Evolutionary conservation across 257 asterid genomes (phyloP).

Genomic region (Coffea eugenioides): DNA sequence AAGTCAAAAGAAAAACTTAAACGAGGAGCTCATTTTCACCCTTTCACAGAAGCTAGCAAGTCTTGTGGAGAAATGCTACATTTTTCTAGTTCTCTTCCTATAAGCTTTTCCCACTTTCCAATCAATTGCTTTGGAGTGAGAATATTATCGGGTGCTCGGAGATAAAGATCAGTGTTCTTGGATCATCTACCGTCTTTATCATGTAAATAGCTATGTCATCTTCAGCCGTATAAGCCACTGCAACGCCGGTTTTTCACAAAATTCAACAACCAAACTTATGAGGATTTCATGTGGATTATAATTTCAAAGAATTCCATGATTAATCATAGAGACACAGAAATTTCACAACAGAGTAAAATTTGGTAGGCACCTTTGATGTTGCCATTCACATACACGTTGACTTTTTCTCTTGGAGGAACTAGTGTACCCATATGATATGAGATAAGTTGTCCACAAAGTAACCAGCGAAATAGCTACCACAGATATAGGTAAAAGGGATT

Average conservation of each 20-base stretch:
- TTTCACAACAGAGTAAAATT: background rate
- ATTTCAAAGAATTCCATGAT: background rate
- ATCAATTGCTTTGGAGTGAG: slow-evolving; percentile 55
- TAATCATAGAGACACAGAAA: background rate
- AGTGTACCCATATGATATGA: slow-evolving; percentile 74
- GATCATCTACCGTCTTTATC: slow-evolving; percentile 61
- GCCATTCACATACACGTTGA: slow-evolving; percentile 60
- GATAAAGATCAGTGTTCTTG: slow-evolving; percentile 68
- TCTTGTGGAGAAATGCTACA: slow-evolving; percentile 45
- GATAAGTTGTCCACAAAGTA: slow-evolving; percentile 68
- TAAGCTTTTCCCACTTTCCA: slow-evolving; percentile 60
- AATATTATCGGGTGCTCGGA: slow-evolving; percentile 61
- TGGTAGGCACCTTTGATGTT: slow-evolving; percentile 48
- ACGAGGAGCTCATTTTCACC: slow-evolving; percentile 28
- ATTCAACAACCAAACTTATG: background rate
- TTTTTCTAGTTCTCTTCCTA: slow-evolving; percentile 53
- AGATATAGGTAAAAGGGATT: slow-evolving; percentile 71
- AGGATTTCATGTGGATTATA: background rate
- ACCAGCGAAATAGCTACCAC: slow-evolving; percentile 78
- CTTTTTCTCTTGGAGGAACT: slow-evolving; percentile 59
- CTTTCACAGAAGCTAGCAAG: slow-evolving; percentile 54
- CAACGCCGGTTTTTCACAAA: background rate
- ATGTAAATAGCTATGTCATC: slow-evolving; percentile 69
- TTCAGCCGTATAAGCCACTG: slow-evolving; percentile 64
- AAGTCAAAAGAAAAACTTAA: no score